Evolutionary conservation across 768 basidiomycete genomes (phyloP), one percentile per base, ranked within the genome.

Genomic region (Mycena vitilis): DNA sequence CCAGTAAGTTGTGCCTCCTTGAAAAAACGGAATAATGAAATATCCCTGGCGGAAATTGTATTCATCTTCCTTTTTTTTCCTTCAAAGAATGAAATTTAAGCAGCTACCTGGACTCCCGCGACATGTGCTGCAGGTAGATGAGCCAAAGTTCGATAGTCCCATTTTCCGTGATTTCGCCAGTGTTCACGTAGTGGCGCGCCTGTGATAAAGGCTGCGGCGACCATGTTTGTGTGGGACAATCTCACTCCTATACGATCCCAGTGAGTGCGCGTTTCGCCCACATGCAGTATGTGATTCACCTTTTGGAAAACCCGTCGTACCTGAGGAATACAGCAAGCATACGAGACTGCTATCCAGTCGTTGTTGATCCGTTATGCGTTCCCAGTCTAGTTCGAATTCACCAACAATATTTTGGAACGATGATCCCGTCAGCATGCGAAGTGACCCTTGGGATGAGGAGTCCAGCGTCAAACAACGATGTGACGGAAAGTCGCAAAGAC

Each of bases 221-320:
- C 65, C 47, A 66, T 51, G 42, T 70, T 70, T n/a, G 60, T 70
- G 36, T 70, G 69, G 10, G 69, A 70, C 34, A 70, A 8, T n/a
- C 52, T 58, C 18, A 70, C 60, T 23, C 69, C 65, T 70, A 30
- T 30, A 13, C 11, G 37, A 47, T 40, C 34, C 37, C 20, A 30
- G 20, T 64, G 13, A 60, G 64, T n/a, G 5, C 40, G 0, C 2
- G 10, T 45, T 12, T 38, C 8, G 16, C 30, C 8, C 30, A 5
- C 5, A 30, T 30, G 30, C 30, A 30, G 30, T 30, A 30, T 30
- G 30, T 30, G 30, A 30, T 30, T 30, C 30, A 70, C 69, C 69
- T 66, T 70, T 70, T 0, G 69, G 69, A 16, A 65, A 37, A 0
- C 69, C 69, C 2, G 69, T 70, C 7, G 69, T 66, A 5, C 69